Conservation (phyloP, 352 stramenopile genomes). For the Pythium utonaiense region DNA sequence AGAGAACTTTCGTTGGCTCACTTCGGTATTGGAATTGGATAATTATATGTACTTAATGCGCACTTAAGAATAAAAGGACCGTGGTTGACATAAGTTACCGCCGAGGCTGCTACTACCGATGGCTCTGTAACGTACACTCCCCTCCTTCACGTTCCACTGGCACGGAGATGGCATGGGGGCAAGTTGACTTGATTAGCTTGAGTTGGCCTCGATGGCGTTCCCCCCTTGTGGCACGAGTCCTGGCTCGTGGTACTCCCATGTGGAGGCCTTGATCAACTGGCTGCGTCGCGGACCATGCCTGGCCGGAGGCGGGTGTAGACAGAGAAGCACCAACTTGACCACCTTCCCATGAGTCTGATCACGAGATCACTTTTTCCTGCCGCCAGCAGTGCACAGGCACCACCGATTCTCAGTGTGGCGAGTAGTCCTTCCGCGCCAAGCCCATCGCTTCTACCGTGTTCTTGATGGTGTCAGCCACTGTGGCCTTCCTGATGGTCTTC, state of each 20-base stretch:
- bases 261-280: conserved; percentile 25
- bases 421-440: conserved; percentile 12
- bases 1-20: too few species aligned
- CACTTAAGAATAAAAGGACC: too few species aligned
- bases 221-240: not conserved
- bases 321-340: conserved; percentile 24
- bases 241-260: conserved; percentile 17
- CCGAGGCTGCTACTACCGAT: too few species aligned
- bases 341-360: conserved; percentile 19
- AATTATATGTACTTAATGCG: too few species aligned
- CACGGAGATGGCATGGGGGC: too few species aligned
- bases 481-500: conserved; percentile 15
- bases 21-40: too few species aligned
- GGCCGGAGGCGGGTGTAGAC: conserved; percentile 21
- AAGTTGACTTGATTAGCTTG: too few species aligned
- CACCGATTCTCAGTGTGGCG: conserved; percentile 19
- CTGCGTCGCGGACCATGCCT: conserved; percentile 21
- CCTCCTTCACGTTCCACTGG: too few species aligned
- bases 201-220: too few species aligned
- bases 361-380: conserved; percentile 21
- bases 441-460: conserved; percentile 10
- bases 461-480: conserved; percentile 16
- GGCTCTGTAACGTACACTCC: too few species aligned
- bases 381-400: conserved; percentile 19
- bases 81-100: too few species aligned